Percentiles rank a stretch among this genome's conserved stretches.
phyloP scores from a whole-genome alignment of 169 alveolate genomes.

The Eimeria sp. region DNA sequence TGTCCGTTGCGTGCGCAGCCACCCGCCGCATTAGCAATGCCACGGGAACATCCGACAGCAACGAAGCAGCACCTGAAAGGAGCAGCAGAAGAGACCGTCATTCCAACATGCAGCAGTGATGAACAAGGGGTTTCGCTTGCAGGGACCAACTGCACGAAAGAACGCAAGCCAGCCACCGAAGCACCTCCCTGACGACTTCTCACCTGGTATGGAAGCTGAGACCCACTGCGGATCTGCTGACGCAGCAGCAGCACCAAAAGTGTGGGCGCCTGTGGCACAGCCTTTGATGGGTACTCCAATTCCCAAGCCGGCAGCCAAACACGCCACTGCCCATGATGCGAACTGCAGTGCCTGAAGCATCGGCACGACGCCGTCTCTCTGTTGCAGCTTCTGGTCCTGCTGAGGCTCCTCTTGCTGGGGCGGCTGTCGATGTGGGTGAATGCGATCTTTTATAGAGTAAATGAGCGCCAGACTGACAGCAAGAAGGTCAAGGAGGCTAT shows the following conservation, averaged over 20 bases:
- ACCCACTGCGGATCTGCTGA: neutral
- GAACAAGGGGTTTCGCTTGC: neutral
- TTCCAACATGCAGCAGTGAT: neutral
- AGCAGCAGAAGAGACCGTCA: neutral
- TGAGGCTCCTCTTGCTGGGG: conserved; percentile 16
- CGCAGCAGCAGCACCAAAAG: neutral
- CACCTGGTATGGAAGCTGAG: neutral
- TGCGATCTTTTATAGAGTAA: conserved; percentile 63
- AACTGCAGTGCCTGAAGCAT: conserved; percentile 76
- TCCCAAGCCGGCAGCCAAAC: conserved; percentile 65
- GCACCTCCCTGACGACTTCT: neutral
- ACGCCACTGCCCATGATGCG: conserved; percentile 72
- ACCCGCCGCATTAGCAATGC: conserved; percentile 70
- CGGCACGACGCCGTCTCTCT: conserved; percentile 19
- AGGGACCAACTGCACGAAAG: neutral
- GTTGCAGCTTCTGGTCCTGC: conserved; percentile 15
- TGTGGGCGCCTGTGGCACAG: neutral
- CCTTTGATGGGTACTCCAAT: neutral
- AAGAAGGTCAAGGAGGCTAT: conserved; percentile 56
- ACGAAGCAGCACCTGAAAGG: neutral
- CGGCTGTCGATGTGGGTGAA: neutral
- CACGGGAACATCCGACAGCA: conserved; percentile 32
- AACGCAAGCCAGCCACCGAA: conserved; percentile 5
- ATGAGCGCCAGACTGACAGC: conserved; percentile 78
- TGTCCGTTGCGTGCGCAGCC: conserved; percentile 74